These are phyloP conservation scores for Metrosideros polymorpha DNA, from an alignment of 441 rosid species.

Conservation along the genomic window DNA sequence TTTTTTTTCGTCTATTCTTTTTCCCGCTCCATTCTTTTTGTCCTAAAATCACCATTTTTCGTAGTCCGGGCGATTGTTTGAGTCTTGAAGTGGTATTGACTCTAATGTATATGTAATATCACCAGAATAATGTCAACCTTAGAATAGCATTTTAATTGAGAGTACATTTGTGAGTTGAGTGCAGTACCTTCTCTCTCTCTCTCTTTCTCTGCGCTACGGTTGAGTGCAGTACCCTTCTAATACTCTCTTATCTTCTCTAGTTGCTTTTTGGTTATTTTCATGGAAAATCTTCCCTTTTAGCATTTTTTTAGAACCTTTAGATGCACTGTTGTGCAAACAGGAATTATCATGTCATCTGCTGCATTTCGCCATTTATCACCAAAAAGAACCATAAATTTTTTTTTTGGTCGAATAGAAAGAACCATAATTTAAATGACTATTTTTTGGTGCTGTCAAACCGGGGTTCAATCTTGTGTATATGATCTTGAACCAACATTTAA, in stretches of 20 bases:
- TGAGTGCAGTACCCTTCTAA: neutral
- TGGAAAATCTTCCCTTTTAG: neutral
- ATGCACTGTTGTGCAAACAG: neutral
- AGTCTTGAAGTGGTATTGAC: conserved; percentile 5
- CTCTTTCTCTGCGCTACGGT: neutral
- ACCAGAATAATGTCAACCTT: neutral
- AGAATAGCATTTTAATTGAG: neutral
- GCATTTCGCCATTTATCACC: neutral
- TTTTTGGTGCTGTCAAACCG: neutral
- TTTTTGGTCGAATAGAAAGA: no score
- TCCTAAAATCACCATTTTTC: neutral
- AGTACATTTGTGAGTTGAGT: neutral
- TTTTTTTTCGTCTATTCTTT: conserved; percentile 3
- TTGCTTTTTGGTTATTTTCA: neutral
- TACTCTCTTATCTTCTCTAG: neutral
- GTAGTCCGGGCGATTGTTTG: conserved; percentile 17
- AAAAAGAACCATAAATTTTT: no score
- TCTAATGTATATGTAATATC: conserved; percentile 27
- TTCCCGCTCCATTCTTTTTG: conserved; percentile 22
- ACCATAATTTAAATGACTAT: neutral
- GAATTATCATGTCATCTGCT: neutral
- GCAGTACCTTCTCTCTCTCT: neutral
- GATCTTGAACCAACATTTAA: neutral
- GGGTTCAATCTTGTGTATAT: neutral
- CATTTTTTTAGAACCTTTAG: neutral